Conservation (phyloP, 805 yeast species). For the Candida nitratophila region DNA sequence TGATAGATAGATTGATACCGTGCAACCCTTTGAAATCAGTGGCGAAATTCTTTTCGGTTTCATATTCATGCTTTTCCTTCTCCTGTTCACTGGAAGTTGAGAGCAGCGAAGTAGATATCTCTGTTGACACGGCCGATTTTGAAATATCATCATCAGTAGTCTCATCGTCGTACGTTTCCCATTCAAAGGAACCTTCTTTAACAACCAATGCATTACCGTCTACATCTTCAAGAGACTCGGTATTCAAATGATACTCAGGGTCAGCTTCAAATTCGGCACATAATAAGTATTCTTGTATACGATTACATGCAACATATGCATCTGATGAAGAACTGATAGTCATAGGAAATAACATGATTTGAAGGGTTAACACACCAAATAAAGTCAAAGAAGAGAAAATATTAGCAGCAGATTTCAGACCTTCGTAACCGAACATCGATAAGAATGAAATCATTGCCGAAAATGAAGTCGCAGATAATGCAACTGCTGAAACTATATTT, state of each 20-base stretch:
- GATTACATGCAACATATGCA: conserved; percentile 50
- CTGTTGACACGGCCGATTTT: too few species aligned
- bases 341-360: conserved; percentile 63
- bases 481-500: conserved; percentile 54
- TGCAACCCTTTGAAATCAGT: conserved; percentile 33
- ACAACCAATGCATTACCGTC: conserved; percentile 39
- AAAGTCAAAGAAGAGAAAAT: conserved; percentile 66
- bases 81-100: too few species aligned
- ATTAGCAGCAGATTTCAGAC: conserved; percentile 46
- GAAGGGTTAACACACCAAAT: conserved; percentile 54
- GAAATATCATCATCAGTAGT: conserved; percentile 1
- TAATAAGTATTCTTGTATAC: conserved; percentile 49
- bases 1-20: conserved; percentile 45
- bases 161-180: conserved; percentile 43
- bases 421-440: conserved; percentile 30
- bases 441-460: conserved; percentile 62
- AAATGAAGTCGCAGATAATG: conserved; percentile 60
- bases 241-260: conserved; percentile 11
- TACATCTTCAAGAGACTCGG: conserved; percentile 3
- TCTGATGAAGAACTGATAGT: conserved; percentile 65
- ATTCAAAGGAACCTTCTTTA: conserved; percentile 50
- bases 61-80: conserved; percentile 4
- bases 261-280: conserved; percentile 29
- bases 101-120: too few species aligned
- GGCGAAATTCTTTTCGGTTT: neutral